These are phyloP conservation scores for Fusarium succisae DNA, from an alignment of 2,329 filamentous ascomycete genomes.

Conservation along the genomic window DNA sequence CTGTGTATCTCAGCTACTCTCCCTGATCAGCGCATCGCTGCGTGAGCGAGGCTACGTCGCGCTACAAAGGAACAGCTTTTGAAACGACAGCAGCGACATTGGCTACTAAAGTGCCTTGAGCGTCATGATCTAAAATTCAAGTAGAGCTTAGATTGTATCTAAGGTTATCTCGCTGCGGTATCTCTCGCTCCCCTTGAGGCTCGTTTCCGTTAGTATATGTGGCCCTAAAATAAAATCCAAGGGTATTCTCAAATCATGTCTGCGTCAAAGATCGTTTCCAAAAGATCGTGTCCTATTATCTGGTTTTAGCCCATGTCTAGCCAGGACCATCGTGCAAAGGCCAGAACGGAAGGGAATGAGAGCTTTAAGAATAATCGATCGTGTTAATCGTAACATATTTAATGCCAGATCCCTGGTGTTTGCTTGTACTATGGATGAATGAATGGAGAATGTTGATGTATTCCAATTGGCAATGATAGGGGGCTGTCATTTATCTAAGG, in stretches of 20 bases:
- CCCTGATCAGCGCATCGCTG: not conserved
- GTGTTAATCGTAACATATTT: no score
- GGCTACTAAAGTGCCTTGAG: rapidly evolving
- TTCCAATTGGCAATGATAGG: not conserved
- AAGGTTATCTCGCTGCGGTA: not conserved
- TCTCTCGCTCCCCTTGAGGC: rapidly evolving
- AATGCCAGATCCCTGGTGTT: no score
- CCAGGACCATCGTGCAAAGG: not conserved
- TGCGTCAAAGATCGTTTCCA: rapidly evolving
- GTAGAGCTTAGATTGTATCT: rapidly evolving
- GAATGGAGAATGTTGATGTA: no score
- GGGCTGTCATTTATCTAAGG: not conserved
- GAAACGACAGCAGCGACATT: rapidly evolving
- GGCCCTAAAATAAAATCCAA: no score
- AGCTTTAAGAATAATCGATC: no score
- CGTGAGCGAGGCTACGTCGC: not conserved
- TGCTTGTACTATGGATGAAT: no score
- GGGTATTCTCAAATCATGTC: not conserved
- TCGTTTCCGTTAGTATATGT: not conserved
- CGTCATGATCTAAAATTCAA: rapidly evolving
- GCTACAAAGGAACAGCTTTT: not conserved
- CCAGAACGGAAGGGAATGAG: not conserved
- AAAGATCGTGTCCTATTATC: not conserved
- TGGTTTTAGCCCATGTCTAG: not conserved
- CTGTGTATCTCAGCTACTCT: not conserved